These are phyloP conservation scores for Trichoderma asperellum DNA, from an alignment of 2,329 filamentous ascomycete species.

Conservation along the genomic window DNA sequence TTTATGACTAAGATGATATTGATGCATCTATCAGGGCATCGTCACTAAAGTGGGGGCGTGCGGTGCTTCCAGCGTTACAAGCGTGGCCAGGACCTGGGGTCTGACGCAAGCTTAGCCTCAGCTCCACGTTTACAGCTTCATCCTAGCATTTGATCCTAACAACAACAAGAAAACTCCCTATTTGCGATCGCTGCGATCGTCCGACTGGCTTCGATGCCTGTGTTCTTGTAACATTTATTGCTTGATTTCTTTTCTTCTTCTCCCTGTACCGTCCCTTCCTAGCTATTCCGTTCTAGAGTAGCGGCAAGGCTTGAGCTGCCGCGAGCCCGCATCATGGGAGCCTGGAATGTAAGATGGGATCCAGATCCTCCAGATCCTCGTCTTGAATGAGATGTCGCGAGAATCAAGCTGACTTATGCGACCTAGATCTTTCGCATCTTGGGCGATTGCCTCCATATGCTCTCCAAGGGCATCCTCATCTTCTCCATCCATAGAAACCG, in stretches of 20 bases:
- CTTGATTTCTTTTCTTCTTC: background rate
- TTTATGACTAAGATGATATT: background rate
- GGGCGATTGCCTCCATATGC: slow-evolving; percentile 81
- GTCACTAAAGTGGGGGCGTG: slow-evolving; percentile 11
- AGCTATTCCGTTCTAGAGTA: background rate
- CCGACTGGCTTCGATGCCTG: slow-evolving; percentile 5
- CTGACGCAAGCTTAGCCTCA: slow-evolving; percentile 29
- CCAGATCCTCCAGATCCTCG: background rate
- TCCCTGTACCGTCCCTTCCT: background rate
- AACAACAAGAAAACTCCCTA: background rate
- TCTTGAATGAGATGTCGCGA: background rate
- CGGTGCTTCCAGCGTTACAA: slow-evolving; percentile 9
- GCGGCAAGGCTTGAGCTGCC: slow-evolving; percentile 26
- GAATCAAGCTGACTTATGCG: background rate
- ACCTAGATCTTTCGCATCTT: slow-evolving; percentile 71
- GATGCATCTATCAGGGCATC: slow-evolving; percentile 7
- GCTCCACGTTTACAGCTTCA: slow-evolving; percentile 24
- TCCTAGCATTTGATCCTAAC: background rate
- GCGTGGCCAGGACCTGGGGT: background rate
- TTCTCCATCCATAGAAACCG: slow-evolving; percentile 86
- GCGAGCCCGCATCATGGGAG: slow-evolving; percentile 42
- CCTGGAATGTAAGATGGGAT: slow-evolving; percentile 45
- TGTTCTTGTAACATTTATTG: slow-evolving; percentile 1
- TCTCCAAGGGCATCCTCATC: slow-evolving; percentile 88
- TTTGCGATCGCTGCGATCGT: slow-evolving; percentile 9